Base-by-base conservation (phyloP, 2,329 filamentous ascomycete genomes). In the Alternaria longipes region DNA sequence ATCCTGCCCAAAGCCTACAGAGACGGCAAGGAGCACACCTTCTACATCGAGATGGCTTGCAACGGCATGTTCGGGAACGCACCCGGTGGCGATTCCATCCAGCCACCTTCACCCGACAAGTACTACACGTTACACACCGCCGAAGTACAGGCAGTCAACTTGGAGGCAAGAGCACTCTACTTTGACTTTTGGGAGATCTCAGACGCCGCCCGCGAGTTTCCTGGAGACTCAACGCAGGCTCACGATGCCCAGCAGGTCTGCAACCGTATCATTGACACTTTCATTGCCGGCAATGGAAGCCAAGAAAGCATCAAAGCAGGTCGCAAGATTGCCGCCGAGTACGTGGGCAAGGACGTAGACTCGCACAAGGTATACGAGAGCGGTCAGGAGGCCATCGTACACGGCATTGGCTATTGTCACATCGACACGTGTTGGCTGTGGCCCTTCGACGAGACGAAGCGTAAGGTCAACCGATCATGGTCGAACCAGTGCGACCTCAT, bases 381-480 rank as follows among this genome's bases (percentile, higher is more conserved):
- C 51, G 90, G 88, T 64, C 89, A 90, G 26, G 85, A 90, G 34
- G 88, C 92, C 1, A 85, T 96, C 60, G 92, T 98, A 4, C 95
- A 89, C 70, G 94, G 89, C 36, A 94, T 98, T 67, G 95, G 95
- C 0, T 93, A 99, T 78, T 99, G 95, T 71, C 95, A 99, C 79
- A 99, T 99, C 68, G 95, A 98, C 80, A 97, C 91, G 28, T 97
- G 94, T 80, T 99, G 95, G 95, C 85, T 99, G 36, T 99, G 95
- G 95, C 95, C 95, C 0, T 99, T 93, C 87, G 95, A 91, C 9
- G 95, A 99, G 83, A 98, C 95, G 0, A 97, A 96, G 82, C 91
- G 95, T 73, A 99, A 99, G 83, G 91, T 98, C 30, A 94, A 91
- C 20, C 89, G 95, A 46, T 97, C 94, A 9, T 99, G 95, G 95